Base-by-base conservation (phyloP, 2,329 filamentous ascomycete genomes). In the Xenoacremonium recifei region DNA sequence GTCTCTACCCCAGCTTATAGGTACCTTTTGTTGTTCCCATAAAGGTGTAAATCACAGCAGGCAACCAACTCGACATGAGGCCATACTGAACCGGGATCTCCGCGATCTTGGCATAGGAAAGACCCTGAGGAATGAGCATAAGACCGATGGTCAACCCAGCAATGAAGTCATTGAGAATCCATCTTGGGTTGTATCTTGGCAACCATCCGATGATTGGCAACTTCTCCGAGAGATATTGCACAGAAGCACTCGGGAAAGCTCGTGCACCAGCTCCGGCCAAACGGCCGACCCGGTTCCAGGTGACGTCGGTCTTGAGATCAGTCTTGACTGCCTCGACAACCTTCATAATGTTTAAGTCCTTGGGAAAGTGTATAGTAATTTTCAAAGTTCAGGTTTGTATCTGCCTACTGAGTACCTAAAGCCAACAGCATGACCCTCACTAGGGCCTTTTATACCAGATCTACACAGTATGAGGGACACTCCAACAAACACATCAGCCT, bases 51-150 rank as follows among this genome's bases (percentile, higher is more conserved):
- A 83, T 60, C 0, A 71, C 68, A 2, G 75, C 71, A 1, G 79
- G 79, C 6, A 82, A 54, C 78, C 79, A 84, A 44, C 72, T 74
- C 0, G 77, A 78, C 63, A 79, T 77, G 7, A 83, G 64, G 0
- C 79, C 79, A 55, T 80, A 76, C 50, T 81, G 74, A 16, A 81
- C 75, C 0, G 79, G 77, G 10, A 83, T 80, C 1, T 71, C 78
- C 4, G 80, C 80, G 43, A 84, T 77, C 50, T 80, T 77, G 3
- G 80, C 79, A 51, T 82, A 83, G 0, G 79, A 77, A n/a, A 83
- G 57, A 3, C 74, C 76, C 53, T 84, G 79, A 0, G 79, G 79
- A 40, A 84, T 80, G 32, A 83, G 65, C 68, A 81, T 74, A 20
- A 81, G 67, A 7, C 77, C 79, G 19, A 84, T 64, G 11, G 77